These are phyloP conservation scores for Geotrichum histeridarum DNA, from an alignment of 1,139 yeast species.

Conservation along the genomic window DNA sequence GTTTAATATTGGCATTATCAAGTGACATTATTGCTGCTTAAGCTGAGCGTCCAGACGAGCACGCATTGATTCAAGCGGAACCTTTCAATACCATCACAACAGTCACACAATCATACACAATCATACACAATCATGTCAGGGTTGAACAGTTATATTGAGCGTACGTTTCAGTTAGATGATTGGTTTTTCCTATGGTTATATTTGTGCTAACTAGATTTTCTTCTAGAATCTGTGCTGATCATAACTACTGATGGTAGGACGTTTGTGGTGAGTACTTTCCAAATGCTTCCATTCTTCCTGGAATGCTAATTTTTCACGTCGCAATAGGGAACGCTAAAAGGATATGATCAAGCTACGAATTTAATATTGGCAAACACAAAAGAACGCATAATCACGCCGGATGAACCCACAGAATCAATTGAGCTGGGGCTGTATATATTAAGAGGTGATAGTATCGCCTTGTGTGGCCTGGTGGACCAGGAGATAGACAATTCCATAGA, in stretches of 20 bases:
- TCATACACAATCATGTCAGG: slow-evolving; percentile 15
- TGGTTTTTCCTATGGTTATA: not conserved
- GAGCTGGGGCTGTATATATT: slow-evolving; percentile 62
- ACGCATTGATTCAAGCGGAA: no score
- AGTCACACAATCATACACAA: not conserved
- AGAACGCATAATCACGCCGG: slow-evolving; percentile 46
- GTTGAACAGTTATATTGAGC: slow-evolving; percentile 13
- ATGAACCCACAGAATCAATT: slow-evolving; percentile 49
- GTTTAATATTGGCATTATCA: no score
- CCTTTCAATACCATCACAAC: no score
- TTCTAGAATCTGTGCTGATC: slow-evolving; percentile 15
- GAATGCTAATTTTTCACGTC: slow-evolving; percentile 18
- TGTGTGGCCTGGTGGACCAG: slow-evolving; percentile 66
- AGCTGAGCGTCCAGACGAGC: no score
- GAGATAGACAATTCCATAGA: slow-evolving; percentile 48
- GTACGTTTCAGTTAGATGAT: slow-evolving; percentile 4
- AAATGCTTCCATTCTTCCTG: slow-evolving; percentile 21
- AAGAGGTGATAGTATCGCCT: slow-evolving; percentile 78
- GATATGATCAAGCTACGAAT: slow-evolving; percentile 79
- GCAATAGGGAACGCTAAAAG: slow-evolving; percentile 60
- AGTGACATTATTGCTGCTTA: no score
- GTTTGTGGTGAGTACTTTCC: slow-evolving; percentile 15
- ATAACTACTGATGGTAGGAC: slow-evolving; percentile 21
- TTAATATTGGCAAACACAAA: slow-evolving; percentile 57
- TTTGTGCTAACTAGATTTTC: not conserved